These are phyloP conservation scores for Cicer bijugum DNA, from an alignment of 306 rosid species.

Conservation along the genomic window DNA sequence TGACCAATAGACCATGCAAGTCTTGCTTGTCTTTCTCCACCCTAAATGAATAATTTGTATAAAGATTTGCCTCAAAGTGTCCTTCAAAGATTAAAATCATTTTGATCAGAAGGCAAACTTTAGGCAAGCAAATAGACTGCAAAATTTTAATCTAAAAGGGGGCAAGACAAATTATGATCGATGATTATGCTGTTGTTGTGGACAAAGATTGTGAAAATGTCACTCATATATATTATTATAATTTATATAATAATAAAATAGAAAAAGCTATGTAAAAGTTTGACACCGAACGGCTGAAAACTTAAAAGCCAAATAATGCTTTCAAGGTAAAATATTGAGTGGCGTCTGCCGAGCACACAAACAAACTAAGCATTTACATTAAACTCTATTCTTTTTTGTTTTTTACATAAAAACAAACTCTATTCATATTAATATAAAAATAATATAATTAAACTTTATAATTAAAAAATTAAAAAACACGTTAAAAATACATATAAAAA, in stretches of 20 bases:
- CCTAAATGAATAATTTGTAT: constrained; percentile 32
- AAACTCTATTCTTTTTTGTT: no score
- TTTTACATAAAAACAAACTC: no score
- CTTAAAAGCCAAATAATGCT: background rate
- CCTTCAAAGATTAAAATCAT: constrained; percentile 40
- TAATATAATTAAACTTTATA: no score
- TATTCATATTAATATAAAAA: no score
- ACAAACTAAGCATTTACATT: background rate
- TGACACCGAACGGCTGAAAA: background rate
- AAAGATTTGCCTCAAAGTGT: constrained; percentile 44
- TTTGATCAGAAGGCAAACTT: constrained; percentile 39
- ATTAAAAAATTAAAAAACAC: no score
- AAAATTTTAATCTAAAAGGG: background rate
- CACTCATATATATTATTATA: constrained; percentile 9
- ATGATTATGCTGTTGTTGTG: constrained; percentile 48
- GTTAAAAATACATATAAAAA: no score
- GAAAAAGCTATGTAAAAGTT: constrained; percentile 18
- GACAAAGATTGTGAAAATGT: constrained; percentile 47
- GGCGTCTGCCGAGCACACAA: constrained; percentile 6
- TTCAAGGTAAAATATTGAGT: constrained; percentile 2
- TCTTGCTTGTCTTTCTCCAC: background rate
- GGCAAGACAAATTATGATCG: constrained; percentile 27
- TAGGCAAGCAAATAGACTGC: constrained; percentile 45
- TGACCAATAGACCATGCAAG: no score
- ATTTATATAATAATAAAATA: no score